Conservation (phyloP, 2,329 filamentous ascomycete species). For the Biscogniauxia sp. region DNA sequence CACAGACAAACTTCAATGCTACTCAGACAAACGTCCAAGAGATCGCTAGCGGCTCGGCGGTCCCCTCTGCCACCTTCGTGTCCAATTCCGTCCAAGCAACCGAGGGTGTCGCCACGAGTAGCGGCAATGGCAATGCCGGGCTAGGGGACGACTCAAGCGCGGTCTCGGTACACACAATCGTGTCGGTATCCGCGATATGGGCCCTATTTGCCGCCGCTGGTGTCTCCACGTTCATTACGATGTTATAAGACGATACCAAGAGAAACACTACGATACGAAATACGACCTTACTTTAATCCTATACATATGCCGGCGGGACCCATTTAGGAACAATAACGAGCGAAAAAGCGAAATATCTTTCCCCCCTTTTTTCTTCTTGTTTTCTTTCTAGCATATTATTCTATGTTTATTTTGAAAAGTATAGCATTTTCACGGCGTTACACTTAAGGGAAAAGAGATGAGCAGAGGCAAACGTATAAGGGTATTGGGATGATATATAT, state of each 20-base stretch:
- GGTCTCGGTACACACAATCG: neutral
- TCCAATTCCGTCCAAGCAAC: conserved; percentile 49
- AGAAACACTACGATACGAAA: neutral
- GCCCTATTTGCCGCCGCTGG: conserved; percentile 16
- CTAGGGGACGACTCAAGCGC: conserved; percentile 11
- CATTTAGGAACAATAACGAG: neutral
- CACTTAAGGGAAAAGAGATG: neutral
- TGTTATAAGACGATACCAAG: conserved; percentile 8
- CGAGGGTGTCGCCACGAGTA: conserved; percentile 35
- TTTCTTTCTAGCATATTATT: neutral
- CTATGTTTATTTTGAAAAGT: neutral
- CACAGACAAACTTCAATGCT: conserved; percentile 63
- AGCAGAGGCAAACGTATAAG: too few relatives aligned
- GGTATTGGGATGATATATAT: too few relatives aligned
- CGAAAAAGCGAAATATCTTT: neutral
- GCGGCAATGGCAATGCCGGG: conserved; percentile 18
- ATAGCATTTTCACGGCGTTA: conserved; percentile 16
- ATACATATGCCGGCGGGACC: neutral
- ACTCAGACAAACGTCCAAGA: conserved; percentile 50
- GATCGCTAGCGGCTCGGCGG: conserved; percentile 48
- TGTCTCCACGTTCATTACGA: conserved; percentile 11
- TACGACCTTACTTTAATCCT: neutral
- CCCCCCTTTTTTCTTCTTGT: too few relatives aligned
- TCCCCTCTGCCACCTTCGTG: conserved; percentile 55
- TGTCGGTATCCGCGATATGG: conserved; percentile 8